Evolutionary conservation across 176 grass and related monocot species (phyloP).

Genomic region (Otatea glauca): DNA sequence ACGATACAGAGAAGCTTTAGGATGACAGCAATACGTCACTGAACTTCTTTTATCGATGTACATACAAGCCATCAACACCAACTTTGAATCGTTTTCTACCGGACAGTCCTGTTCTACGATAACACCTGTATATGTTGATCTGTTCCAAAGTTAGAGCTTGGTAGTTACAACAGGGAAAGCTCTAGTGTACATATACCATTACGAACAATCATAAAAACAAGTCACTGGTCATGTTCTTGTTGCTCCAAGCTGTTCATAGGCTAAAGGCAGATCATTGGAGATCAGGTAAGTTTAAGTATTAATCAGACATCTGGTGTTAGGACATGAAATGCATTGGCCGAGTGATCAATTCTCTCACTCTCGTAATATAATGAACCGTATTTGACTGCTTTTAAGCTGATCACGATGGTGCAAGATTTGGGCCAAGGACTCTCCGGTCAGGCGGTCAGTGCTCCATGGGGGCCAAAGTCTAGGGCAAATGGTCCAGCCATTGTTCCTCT

Average conservation of each 20-base stretch:
- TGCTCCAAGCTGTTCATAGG: not conserved
- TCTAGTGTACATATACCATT: not conserved
- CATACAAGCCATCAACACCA: slow-evolving; percentile 30
- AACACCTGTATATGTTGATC: slow-evolving; percentile 38
- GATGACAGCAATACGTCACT: slow-evolving; percentile 56
- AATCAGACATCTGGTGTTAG: slow-evolving; percentile 4
- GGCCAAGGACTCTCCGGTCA: slow-evolving; percentile 12
- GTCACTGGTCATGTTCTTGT: slow-evolving; percentile 23
- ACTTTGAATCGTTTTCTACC: slow-evolving; percentile 36
- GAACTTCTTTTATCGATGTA: slow-evolving; percentile 36
- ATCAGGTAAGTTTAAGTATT: not conserved
- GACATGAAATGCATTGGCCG: not conserved
- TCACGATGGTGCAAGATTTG: slow-evolving; percentile 22
- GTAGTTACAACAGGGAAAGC: slow-evolving; percentile 24
- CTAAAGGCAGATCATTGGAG: not conserved
- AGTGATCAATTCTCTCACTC: not conserved
- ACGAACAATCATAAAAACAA: not conserved
- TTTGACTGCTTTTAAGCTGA: slow-evolving; percentile 42
- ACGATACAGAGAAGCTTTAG: slow-evolving; percentile 42
- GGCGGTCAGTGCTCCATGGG: not conserved
- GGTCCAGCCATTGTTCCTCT: slow-evolving; percentile 37
- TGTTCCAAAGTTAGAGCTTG: slow-evolving; percentile 38
- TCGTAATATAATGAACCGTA: not conserved
- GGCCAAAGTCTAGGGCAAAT: not conserved
- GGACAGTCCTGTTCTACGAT: slow-evolving; percentile 33